Percentiles rank a stretch among this genome's conserved stretches.
Evolutionary conservation across 1,284 basidiomycete species (phyloP).

Genomic region (Anthracocystis walkeri): DNA sequence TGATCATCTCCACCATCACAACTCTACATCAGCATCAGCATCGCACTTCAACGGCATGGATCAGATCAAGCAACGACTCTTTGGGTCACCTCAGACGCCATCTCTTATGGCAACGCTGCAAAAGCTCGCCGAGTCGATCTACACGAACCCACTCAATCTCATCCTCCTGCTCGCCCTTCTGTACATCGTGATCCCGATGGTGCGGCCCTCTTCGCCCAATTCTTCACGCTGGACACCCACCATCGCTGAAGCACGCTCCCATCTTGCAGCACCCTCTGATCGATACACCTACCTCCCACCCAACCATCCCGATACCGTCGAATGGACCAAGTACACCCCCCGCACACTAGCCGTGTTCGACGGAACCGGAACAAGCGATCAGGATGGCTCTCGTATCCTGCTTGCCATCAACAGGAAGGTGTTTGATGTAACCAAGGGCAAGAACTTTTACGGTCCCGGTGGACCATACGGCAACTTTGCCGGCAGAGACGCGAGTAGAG

Average conservation of each 20-base stretch:
- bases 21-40: neutral
- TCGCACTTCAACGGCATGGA: constrained; percentile 10
- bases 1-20: neutral
- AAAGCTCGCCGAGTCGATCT: constrained; percentile 34
- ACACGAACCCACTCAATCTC: constrained; percentile 62
- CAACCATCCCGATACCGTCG: constrained; percentile 54
- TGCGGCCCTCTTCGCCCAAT: constrained; percentile 42
- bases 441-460: constrained; percentile 90
- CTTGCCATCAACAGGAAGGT: constrained; percentile 88
- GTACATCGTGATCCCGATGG: constrained; percentile 51
- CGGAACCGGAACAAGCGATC: constrained; percentile 46
- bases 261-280: constrained; percentile 31
- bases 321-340: constrained; percentile 65
- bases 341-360: constrained; percentile 65
- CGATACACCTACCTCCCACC: constrained; percentile 61
- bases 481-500: constrained; percentile 89
- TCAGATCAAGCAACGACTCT: constrained; percentile 18
- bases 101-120: constrained; percentile 7
- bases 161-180: constrained; percentile 45
- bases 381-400: constrained; percentile 75
- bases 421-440: constrained; percentile 88
- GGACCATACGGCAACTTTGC: constrained; percentile 98
- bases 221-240: constrained; percentile 48
- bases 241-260: constrained; percentile 40
- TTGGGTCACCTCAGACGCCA: constrained; percentile 1